Evolutionary conservation across 164 flowering plant genomes (phyloP), one percentile per base, ranked within the genome.

Genomic region (Macadamia tetraphylla): DNA sequence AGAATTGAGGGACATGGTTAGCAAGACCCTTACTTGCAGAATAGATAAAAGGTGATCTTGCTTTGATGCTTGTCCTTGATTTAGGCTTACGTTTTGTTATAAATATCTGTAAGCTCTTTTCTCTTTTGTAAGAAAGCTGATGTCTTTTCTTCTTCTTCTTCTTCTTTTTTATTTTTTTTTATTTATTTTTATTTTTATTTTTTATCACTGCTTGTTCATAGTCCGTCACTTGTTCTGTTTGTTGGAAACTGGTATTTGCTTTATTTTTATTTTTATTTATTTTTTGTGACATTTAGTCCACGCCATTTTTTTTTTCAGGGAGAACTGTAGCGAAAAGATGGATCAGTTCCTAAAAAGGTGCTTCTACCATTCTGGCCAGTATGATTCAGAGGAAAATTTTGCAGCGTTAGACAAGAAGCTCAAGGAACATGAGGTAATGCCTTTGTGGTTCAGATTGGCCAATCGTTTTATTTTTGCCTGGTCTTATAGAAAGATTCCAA

Each of bases 21-120:
- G 97, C 87, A 87, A 69, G 80, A 94, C 97, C 7, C 87, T 94
- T 42, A 91, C 98, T 60, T 91, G 97, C 84, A 81, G 98, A 74
- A 94, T 94, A 48, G 97, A 94, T 75, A 78, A 87, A 78, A 94
- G 95, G 98, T 90, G 70, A 65, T 43, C 42, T 17, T 32, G 23
- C 6, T 70, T n/a, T 57, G 53, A 43, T 18, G 30, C 18, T 53
- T 64, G 15, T 65, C 64, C 40, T 3, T 11, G 57, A 53, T 17
- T 53, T 11, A 53, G 17, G 18, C 18, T 53, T 53, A 53, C 1
- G 6, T 4, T 17, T 53, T 53, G 57, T 1, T 17, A 6, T 53
- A 46, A 46, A 46, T 46, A 46, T 11, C 6, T 8, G 51, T 46
- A 46, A 11, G 3, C 3, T 35, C 40, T 46, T 46, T 46, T 1